Evolutionary conservation across 108 stramenopile species (phyloP), one percentile per base, ranked within the genome.

Genomic region (Epipyxis sp.): DNA sequence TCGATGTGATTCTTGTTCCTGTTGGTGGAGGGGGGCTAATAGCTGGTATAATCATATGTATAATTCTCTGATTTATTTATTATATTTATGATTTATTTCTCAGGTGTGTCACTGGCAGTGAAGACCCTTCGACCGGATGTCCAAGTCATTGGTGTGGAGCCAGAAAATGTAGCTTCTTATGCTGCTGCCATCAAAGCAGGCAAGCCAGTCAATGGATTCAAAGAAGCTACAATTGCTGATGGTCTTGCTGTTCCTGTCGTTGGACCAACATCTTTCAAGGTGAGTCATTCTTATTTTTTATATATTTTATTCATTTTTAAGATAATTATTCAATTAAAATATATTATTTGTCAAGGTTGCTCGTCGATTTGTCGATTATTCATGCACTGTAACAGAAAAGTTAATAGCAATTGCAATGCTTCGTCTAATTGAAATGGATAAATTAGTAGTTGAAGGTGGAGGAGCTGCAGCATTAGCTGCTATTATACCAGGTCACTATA

Each of bases 21-120:
- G 92, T 96, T 0, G 97, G 97, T 6, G 97, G 97, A 1, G 95
- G 93, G 1, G 97, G 97, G 1, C 82, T 98, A 20, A 95, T 98
- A 84, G 92, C 95, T 10, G 97, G 97, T 57, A 57, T 25, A n/a
- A n/a, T 16, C 54, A 25, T 57, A 57, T 57, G 54, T 20, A 57
- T 57, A 20, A 57, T 25, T 20, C 25, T 16, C 20, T 57, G 16
- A 25, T 57, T 25, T 20, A 25, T 57, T 57, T 57, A 57, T 25
- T 20, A 20, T 20, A 25, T 25, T 25, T 57, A 25, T 20, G 16
- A 20, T 57, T 20, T 25, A 20, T 57, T 25, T 57, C 54, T 57
- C 25, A 57, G 54, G 54, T 50, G 84, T 95, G 6, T 77, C 93
- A 1, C 92, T 95, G 61, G 95, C 95, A 30, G 86, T 94, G 42